Base-by-base conservation (phyloP, 106 monocot genomes). In the Apostasia ramifera region DNA sequence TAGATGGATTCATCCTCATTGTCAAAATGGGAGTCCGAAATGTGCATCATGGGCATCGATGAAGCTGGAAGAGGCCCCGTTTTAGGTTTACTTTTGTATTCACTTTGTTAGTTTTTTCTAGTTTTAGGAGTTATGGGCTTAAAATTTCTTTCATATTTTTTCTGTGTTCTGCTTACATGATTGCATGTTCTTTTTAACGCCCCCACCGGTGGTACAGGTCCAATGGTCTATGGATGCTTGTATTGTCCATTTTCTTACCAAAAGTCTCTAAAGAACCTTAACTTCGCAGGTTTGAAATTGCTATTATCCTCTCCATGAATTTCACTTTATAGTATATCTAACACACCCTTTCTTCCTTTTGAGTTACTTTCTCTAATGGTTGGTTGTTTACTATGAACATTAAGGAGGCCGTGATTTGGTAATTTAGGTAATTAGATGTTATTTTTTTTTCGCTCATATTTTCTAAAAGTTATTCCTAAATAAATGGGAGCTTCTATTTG, bases 151-250 rank as follows among this genome's bases (percentile, higher is more conserved):
- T 60, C 3, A 2, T 46, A 56, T 26, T 26, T 26, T 41, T 15
- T 2, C 1, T 57, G 5, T 67, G 1, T 53, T 44, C 47, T 41
- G 4, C 6, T 61, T 39, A 43, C 55, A 40, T 57, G 73, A 2
- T 46, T 37, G 57, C 44, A 43, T 40, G 40, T 63, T 50, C 57
- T 44, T 44, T 6, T 55, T 5, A 49, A 40, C 1, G 1, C 13
- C 7, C n/a, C 15, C 26, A 26, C 26, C 26, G 26, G 26, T 37
- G 1, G 40, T 81, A 8, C 71, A 95, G 95, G 95, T 79, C 97
- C 97, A 2, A 97, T 97, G 97, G 97, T 97, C 58, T 97, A 97
- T 78, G 97, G 97, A 40, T 97, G 86, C 77, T 77, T 97, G 75
- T 97, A 92, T 43, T 97, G 97, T 40, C 59, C 97, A 2, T 64